Evolutionary conservation across 352 stramenopile species (phyloP), one percentile per base, ranked within the genome.

Genomic region (Globisporangium perplexum): DNA sequence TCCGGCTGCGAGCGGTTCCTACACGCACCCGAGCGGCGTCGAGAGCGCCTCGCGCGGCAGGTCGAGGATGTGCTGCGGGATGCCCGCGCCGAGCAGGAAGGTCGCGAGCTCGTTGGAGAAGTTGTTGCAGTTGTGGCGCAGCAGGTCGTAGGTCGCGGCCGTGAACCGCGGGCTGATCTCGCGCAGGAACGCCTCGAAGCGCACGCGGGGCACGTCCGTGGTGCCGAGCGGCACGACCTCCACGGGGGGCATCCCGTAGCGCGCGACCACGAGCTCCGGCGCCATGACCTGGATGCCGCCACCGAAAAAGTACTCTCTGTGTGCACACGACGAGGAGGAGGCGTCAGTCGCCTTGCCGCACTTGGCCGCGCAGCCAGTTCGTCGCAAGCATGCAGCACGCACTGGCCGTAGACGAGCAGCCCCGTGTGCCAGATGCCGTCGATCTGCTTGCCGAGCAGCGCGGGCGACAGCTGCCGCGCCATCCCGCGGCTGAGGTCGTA

Each of bases 71-170:
- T 87, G 83, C 46, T 83, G 68, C 17, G 95, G 95, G 49, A 99
- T 97, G 36, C 90, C 82, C 11, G 60, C 67, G 6, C 77, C 73
- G 12, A 98, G 67, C 17, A 95, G 64, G 54, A 98, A 96, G 43
- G 70, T 81, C 39, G 90, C 74, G 17, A 95, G 76, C 52, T 96
- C 88, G 65, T 98, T 73, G 11, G 77, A 91, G 62, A 98, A 99
- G 65, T 98, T 98, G 76, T 99, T 99, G 81, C 96, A 98, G 68
- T 99, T 99, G 60, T 97, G 73, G 48, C 74, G 65, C 42, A 99
- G 81, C 47, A 99, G 73, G 62, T 98, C 93, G 68, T 98, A 98
- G 7, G 87, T 96, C 39, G 74, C 71, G 10, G 72, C 73, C 22
- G 85, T 96, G 67, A 95, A 98, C 24, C 78, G 76, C n/a, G 80